Conservation (phyloP, 176 grass and related monocot species). For the Dendrocalamus sinicus region DNA sequence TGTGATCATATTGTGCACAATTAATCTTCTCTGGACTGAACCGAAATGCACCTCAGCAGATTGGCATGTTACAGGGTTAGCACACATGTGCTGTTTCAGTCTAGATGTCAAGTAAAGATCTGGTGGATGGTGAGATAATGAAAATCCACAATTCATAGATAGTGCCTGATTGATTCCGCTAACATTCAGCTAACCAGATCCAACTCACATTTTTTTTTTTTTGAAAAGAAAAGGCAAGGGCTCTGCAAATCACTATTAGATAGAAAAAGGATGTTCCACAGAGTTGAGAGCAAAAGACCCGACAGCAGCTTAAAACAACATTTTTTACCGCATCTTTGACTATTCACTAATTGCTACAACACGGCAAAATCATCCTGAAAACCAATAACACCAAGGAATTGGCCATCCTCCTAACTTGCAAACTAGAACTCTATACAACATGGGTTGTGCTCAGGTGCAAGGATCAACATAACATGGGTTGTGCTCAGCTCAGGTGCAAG, state of each 20-base stretch:
- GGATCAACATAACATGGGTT: too few species aligned
- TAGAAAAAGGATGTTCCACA: too few species aligned
- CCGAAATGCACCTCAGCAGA: slow-evolving; percentile 8
- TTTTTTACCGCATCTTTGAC: neutral
- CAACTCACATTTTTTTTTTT: neutral
- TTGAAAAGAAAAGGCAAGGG: too few species aligned
- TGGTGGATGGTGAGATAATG: neutral
- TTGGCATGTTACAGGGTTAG: neutral
- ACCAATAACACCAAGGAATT: neutral
- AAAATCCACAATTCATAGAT: neutral
- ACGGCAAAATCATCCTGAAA: neutral
- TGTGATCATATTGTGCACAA: neutral
- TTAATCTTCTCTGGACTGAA: neutral
- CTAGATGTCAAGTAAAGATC: neutral
- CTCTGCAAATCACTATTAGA: too few species aligned
- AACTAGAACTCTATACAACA: neutral
- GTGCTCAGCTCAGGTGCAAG: too few species aligned
- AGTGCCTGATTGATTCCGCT: neutral
- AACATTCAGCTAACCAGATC: neutral
- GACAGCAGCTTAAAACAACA: too few species aligned
- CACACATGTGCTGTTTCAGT: neutral
- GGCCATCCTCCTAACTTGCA: neutral
- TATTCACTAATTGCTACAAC: neutral
- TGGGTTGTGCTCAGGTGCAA: neutral
- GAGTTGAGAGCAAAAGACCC: too few species aligned